These are phyloP conservation scores for Erigeron canadensis DNA, from an alignment of 129 eudicot species.

Conservation along the genomic window DNA sequence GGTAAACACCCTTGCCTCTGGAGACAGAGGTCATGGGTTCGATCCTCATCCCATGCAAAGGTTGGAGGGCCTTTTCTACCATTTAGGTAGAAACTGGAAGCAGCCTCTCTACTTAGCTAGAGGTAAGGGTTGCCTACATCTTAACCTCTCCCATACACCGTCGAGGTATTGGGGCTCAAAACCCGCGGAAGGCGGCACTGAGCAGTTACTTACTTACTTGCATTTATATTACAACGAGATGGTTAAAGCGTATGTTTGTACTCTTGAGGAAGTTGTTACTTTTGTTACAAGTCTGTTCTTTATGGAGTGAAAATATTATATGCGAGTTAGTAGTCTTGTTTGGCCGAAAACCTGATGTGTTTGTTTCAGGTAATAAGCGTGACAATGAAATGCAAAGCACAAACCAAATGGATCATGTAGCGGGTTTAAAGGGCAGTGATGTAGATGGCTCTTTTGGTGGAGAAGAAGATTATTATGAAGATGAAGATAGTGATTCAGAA, in stretches of 20 bases:
- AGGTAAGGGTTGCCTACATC: too few species aligned
- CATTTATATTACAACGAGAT: background rate
- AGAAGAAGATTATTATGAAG: slow-evolving; percentile 56
- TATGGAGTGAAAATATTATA: slow-evolving; percentile 11
- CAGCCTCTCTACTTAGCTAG: too few species aligned
- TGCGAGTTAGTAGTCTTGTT: slow-evolving; percentile 7
- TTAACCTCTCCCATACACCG: too few species aligned
- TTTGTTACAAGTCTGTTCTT: slow-evolving; percentile 4
- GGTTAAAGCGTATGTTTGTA: background rate
- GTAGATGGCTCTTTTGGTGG: slow-evolving; percentile 30
- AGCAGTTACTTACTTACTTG: too few species aligned
- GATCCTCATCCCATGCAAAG: too few species aligned
- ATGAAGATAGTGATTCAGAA: slow-evolving; percentile 80
- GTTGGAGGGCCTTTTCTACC: too few species aligned
- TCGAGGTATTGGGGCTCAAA: too few species aligned
- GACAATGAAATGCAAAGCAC: slow-evolving; percentile 25
- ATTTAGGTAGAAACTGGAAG: too few species aligned
- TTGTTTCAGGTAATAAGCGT: slow-evolving; percentile 55
- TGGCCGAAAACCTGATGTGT: slow-evolving; percentile 15
- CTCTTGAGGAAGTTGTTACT: background rate
- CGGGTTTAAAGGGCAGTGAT: slow-evolving; percentile 28
- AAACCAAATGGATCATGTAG: slow-evolving; percentile 23
- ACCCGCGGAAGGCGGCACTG: too few species aligned
- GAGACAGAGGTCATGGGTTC: too few species aligned
- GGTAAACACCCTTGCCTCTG: too few species aligned